Conservation (phyloP, 2,329 filamentous ascomycete genomes). For the Cladosporium cucumerinum region DNA sequence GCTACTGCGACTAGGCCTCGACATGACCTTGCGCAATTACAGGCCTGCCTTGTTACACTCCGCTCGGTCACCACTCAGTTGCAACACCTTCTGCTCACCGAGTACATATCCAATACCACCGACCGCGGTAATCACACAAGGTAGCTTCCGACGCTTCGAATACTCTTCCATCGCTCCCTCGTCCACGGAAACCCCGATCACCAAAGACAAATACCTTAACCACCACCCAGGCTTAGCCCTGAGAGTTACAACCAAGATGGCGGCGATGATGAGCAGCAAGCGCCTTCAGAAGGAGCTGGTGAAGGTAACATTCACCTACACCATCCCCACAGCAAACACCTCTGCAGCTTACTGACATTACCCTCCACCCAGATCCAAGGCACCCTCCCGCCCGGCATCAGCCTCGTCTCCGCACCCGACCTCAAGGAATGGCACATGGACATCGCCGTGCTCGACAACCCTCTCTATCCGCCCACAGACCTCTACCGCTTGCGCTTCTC, state of each 20-base stretch:
- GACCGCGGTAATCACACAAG: background rate
- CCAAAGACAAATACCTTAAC: background rate
- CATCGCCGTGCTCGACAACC: slow-evolving; percentile 89
- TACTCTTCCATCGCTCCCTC: background rate
- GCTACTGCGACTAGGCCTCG: background rate
- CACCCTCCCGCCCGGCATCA: slow-evolving; percentile 65
- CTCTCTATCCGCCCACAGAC: slow-evolving; percentile 71
- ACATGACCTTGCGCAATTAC: background rate
- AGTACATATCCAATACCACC: background rate
- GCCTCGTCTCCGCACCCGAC: slow-evolving; percentile 74
- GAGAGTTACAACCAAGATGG: slow-evolving; percentile 23
- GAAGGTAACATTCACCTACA: slow-evolving; percentile 44
- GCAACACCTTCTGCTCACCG: background rate
- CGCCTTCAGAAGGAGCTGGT: slow-evolving; percentile 52
- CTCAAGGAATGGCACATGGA: slow-evolving; percentile 91
- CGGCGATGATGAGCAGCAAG: slow-evolving; percentile 37
- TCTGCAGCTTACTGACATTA: background rate
- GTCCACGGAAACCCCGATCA: background rate
- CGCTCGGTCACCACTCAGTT: background rate
- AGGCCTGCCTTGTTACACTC: background rate
- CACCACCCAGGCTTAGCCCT: background rate
- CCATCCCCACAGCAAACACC: background rate
- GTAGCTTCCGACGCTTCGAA: background rate
- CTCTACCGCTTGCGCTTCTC: slow-evolving; percentile 82
- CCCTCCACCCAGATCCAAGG: slow-evolving; percentile 49